These are phyloP conservation scores for Acanthamoeba sp. DNA, from an alignment of 208 protist genomes.

Conservation along the genomic window DNA sequence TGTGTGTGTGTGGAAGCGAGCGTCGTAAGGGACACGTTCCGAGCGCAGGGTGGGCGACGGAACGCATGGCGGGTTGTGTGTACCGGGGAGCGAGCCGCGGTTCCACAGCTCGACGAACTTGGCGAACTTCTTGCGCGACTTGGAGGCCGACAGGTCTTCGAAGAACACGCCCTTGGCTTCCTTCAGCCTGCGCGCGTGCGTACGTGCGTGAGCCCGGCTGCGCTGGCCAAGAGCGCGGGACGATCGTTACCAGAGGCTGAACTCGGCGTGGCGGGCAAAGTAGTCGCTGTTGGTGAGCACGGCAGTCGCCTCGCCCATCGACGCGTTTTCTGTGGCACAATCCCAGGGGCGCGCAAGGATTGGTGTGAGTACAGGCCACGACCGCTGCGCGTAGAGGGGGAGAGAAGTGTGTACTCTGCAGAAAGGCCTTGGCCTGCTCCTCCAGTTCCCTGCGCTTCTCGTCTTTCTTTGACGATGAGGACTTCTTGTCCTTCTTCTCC, in stretches of 20 bases:
- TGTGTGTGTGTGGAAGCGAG: no score
- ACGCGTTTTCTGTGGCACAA: constrained; percentile 18
- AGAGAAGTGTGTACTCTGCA: background rate
- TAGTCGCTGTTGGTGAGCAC: constrained; percentile 50
- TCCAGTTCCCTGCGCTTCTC: background rate
- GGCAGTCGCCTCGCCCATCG: background rate
- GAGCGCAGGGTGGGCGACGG: no score
- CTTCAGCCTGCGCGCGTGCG: background rate
- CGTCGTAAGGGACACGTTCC: no score
- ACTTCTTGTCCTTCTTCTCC: constrained; percentile 39
- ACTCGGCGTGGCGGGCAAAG: constrained; percentile 34
- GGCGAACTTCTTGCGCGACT: constrained; percentile 37
- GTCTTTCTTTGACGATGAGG: background rate
- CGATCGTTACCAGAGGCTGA: constrained; percentile 27
- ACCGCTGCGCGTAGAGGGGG: background rate
- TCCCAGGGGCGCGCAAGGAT: no score
- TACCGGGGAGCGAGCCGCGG: background rate
- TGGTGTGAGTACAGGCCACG: background rate
- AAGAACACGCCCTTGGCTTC: constrained; percentile 49
- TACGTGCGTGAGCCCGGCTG: background rate
- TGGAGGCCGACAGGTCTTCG: background rate
- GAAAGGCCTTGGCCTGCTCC: constrained; percentile 9
- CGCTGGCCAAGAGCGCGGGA: background rate
- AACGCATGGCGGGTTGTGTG: background rate
- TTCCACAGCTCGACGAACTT: constrained; percentile 58